These are phyloP conservation scores for Sarocladiaceae sp. DNA, from an alignment of 2,329 filamentous ascomycete genomes.

Conservation along the genomic window DNA sequence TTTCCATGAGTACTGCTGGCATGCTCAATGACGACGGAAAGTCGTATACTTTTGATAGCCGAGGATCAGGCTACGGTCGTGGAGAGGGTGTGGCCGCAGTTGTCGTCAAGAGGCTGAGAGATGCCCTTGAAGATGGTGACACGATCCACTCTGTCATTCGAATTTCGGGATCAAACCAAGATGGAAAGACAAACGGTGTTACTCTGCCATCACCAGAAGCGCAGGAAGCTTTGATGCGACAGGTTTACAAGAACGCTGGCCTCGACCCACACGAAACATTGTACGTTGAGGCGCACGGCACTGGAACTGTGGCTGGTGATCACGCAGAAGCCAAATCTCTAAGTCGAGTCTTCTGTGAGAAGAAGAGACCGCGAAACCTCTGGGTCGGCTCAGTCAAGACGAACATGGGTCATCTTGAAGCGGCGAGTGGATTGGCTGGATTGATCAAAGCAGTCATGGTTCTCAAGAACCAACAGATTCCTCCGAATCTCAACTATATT, in stretches of 20 bases:
- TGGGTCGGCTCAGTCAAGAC: slow-evolving; percentile 24
- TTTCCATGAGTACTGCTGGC: background rate
- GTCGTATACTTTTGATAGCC: background rate
- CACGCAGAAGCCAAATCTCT: slow-evolving; percentile 20
- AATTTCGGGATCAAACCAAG: slow-evolving; percentile 50
- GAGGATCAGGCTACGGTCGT: slow-evolving; percentile 53
- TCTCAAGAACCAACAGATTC: slow-evolving; percentile 18
- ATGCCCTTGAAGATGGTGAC: slow-evolving; percentile 55
- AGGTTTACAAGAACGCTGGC: slow-evolving; percentile 39
- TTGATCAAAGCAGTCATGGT: slow-evolving; percentile 17
- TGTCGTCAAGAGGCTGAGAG: slow-evolving; percentile 53
- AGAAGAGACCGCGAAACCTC: slow-evolving; percentile 21
- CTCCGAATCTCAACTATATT: slow-evolving; percentile 38
- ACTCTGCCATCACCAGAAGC: slow-evolving; percentile 52
- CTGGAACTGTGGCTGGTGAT: slow-evolving; percentile 29
- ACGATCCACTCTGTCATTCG: slow-evolving; percentile 52
- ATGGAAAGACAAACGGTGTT: slow-evolving; percentile 48
- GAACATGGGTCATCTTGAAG: slow-evolving; percentile 21
- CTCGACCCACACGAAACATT: slow-evolving; percentile 22
- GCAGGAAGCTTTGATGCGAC: slow-evolving; percentile 45
- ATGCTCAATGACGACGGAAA: background rate
- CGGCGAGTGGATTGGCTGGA: slow-evolving; percentile 19
- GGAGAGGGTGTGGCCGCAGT: slow-evolving; percentile 59
- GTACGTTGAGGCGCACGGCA: slow-evolving; percentile 42
- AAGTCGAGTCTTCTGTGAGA: slow-evolving; percentile 47